Evolutionary conservation across 2,329 filamentous ascomycete species (phyloP).

Genomic region (Beauveria bassiana): DNA sequence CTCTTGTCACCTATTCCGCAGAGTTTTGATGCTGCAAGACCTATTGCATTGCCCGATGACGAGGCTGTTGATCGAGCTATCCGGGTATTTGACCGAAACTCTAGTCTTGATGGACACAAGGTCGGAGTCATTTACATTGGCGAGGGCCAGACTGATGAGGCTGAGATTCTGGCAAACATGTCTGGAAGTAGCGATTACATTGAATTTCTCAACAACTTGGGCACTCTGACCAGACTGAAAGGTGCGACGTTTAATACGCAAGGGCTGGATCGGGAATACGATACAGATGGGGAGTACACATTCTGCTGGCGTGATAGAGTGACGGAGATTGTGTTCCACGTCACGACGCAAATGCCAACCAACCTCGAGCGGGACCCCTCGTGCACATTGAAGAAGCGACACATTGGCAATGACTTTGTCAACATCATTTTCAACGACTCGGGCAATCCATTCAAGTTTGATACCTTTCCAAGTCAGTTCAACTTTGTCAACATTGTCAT

Average conservation of each 20-base stretch:
- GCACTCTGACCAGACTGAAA: constrained; percentile 72
- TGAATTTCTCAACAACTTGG: constrained; percentile 73
- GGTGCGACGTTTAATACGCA: constrained; percentile 88
- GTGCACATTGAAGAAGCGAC: constrained; percentile 80
- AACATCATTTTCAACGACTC: constrained; percentile 98
- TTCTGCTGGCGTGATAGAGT: constrained; percentile 94
- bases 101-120: constrained; percentile 91
- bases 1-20: constrained; percentile 57
- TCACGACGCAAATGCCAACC: constrained; percentile 96
- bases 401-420: constrained; percentile 96
- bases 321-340: constrained; percentile 91
- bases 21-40: constrained; percentile 51
- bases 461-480: constrained; percentile 90
- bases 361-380: constrained; percentile 67
- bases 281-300: constrained; percentile 77
- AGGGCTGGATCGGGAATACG: constrained; percentile 70
- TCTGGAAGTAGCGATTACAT: constrained; percentile 83
- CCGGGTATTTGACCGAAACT: constrained; percentile 73
- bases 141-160: constrained; percentile 73
- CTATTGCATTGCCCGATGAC: constrained; percentile 65
- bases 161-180: constrained; percentile 79
- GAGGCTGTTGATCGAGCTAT: constrained; percentile 68
- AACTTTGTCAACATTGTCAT: constrained; percentile 98
- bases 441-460: constrained; percentile 77
- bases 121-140: constrained; percentile 91